These are phyloP conservation scores for Penicillium vulpinum DNA, from an alignment of 2,329 filamentous ascomycete species.

Conservation along the genomic window DNA sequence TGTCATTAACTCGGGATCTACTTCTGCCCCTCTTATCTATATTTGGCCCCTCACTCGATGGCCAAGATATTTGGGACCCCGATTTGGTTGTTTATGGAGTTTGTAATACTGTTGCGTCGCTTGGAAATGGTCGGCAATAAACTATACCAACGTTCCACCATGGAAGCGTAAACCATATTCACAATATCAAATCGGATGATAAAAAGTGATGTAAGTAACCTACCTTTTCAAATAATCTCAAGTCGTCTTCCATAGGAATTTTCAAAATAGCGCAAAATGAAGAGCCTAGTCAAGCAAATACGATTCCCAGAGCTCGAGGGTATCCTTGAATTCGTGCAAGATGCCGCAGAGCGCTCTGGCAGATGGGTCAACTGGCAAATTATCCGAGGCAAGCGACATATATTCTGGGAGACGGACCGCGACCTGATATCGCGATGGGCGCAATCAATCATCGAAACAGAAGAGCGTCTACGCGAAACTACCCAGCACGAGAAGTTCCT, in stretches of 20 bases:
- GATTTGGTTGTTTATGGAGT: not conserved
- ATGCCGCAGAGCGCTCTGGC: not conserved
- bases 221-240: not conserved
- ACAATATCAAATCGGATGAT: not conserved
- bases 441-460: slow-evolving; percentile 8
- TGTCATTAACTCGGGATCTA: not conserved
- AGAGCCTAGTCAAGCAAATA: not conserved
- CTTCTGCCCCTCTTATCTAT: not conserved
- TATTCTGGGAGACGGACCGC: slow-evolving; percentile 8
- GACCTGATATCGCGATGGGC: slow-evolving; percentile 1
- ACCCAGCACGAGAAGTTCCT: slow-evolving; percentile 3
- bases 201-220: slow-evolving; percentile 10
- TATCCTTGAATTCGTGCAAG: not conserved
- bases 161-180: not conserved
- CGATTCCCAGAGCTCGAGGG: not conserved
- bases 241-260: not conserved
- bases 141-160: not conserved
- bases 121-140: not conserved
- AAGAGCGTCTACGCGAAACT: slow-evolving; percentile 1
- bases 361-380: slow-evolving; percentile 5
- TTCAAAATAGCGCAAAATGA: not conserved
- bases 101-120: not conserved
- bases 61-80: not conserved
- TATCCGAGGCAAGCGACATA: not conserved
- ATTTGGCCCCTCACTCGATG: not conserved